Evolutionary conservation across 2,329 filamentous ascomycete genomes (phyloP), one percentile per base, ranked within the genome.

Genomic region (Periglandula ipomoeae): DNA sequence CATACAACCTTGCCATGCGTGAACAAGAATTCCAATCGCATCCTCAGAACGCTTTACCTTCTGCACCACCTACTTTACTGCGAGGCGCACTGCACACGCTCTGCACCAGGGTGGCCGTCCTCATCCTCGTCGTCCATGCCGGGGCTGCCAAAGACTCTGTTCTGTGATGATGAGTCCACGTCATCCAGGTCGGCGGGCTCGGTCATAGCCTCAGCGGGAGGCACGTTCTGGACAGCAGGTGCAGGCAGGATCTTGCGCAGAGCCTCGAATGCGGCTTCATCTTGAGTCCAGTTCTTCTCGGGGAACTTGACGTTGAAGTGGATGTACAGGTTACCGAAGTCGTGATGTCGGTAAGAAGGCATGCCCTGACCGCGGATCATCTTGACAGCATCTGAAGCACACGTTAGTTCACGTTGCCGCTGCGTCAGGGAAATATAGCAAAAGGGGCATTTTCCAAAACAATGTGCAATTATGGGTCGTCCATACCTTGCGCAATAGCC

Each of bases 241-340:
- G 85, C 70, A 2, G 91, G 91, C n/a, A 98, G 80, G 48, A 95
- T 83, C 59, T 83, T 78, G 63, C 93, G 89, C 35, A 98, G 82
- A 11, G 84, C 75, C 50, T 87, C 81, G 58, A 95, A 86, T 53
- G 87, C 84, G 50, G 81, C 75, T 15, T 82, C 73, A 46, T 85
- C 75, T 34, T 79, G 65, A 34, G 79, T 79, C 78, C 81, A 85
- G 63, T 80, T 75, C 72, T 83, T 85, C 62, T 87, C 84, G 44
- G 93, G 93, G 79, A 98, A 97, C 72, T 95, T 95, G 71, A 98
- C 89, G 62, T 87, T 84, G 73, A 98, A 98, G 65, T 95, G 89
- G 63, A 98, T 89, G 75, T 93, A 98, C 59, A 98, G 76, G 72
- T 98, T 96, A 62, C 93, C 93, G 64, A 80, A 83, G 70, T 97